These are phyloP conservation scores for Fusarium ambrosium DNA, from an alignment of 2,329 filamentous ascomycete genomes.

Conservation along the genomic window DNA sequence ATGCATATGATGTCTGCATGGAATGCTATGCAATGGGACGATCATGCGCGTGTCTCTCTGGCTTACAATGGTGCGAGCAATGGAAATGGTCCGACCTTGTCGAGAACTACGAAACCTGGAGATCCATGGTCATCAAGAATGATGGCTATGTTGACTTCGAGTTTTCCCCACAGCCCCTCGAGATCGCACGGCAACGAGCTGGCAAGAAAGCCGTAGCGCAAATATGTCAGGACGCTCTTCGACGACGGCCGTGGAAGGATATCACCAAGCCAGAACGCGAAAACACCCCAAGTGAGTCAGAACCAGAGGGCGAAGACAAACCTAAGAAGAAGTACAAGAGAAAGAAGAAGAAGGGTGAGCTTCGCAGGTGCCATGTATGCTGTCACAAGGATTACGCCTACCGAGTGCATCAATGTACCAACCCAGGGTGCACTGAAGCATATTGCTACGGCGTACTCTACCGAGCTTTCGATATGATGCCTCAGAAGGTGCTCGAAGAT, in stretches of 20 bases:
- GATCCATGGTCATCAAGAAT: slow-evolving; percentile 80
- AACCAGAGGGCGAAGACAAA: slow-evolving; percentile 71
- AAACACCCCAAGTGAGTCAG: slow-evolving; percentile 63
- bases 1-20: slow-evolving; percentile 97
- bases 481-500: slow-evolving; percentile 83
- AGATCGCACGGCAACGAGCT: slow-evolving; percentile 75
- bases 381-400: slow-evolving; percentile 83
- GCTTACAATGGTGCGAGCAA: slow-evolving; percentile 91
- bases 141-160: slow-evolving; percentile 76
- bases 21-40: slow-evolving; percentile 98
- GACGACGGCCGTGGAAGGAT: slow-evolving; percentile 84
- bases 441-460: slow-evolving; percentile 97
- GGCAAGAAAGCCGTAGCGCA: slow-evolving; percentile 87
- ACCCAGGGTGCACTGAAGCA: slow-evolving; percentile 74
- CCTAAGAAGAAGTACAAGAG: slow-evolving; percentile 73
- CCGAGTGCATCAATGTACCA: slow-evolving; percentile 85
- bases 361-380: slow-evolving; percentile 84
- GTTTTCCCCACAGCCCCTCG: slow-evolving; percentile 77
- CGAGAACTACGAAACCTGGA: slow-evolving; percentile 85
- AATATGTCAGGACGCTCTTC: slow-evolving; percentile 92
- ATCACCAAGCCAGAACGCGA: slow-evolving; percentile 72
- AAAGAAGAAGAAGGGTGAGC: slow-evolving; percentile 67
- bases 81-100: slow-evolving; percentile 86
- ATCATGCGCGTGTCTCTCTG: slow-evolving; percentile 89
- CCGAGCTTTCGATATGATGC: slow-evolving; percentile 91